A percentile compares a stretch with the other conserved stretches of the same genome.
phyloP scores from a whole-genome alignment of 2,329 filamentous ascomycete genomes.

The Penicillium sp. region DNA sequence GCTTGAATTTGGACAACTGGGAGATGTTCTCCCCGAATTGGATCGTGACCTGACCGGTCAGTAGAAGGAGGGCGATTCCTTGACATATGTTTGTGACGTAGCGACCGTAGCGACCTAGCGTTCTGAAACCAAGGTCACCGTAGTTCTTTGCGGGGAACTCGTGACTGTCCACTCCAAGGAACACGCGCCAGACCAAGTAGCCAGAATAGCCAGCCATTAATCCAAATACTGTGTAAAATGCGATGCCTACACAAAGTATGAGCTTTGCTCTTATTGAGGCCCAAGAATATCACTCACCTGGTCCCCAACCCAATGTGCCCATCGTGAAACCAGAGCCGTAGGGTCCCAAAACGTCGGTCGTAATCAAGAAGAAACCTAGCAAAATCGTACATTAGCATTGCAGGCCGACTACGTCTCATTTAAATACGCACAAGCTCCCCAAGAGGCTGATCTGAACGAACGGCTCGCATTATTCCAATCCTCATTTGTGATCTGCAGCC shows the following conservation, averaged over 20 bases:
- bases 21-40: constrained; percentile 55
- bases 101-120: constrained; percentile 38
- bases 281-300: constrained; percentile 4
- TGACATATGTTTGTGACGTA: constrained; percentile 41
- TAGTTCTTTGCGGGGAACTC: constrained; percentile 42
- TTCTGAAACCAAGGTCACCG: constrained; percentile 43
- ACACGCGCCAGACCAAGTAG: constrained; percentile 41
- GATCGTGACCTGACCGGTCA: constrained; percentile 54
- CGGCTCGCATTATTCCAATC: constrained; percentile 23
- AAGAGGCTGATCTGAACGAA: constrained; percentile 12
- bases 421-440: constrained; percentile 12
- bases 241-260: constrained; percentile 9
- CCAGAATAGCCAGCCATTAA: constrained; percentile 33
- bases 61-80: constrained; percentile 47
- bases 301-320: constrained; percentile 19
- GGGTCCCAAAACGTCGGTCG: constrained; percentile 39
- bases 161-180: constrained; percentile 42
- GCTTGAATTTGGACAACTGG: constrained; percentile 49
- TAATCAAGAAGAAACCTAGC: constrained; percentile 38
- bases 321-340: constrained; percentile 25
- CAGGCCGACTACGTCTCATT: rapidly evolving
- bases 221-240: constrained; percentile 29
- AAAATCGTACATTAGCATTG: neutral
- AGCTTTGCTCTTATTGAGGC: no score
- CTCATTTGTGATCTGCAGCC: constrained; percentile 18